Conservation (phyloP, 2,329 filamentous ascomycete species). For the Trichoderma breve region DNA sequence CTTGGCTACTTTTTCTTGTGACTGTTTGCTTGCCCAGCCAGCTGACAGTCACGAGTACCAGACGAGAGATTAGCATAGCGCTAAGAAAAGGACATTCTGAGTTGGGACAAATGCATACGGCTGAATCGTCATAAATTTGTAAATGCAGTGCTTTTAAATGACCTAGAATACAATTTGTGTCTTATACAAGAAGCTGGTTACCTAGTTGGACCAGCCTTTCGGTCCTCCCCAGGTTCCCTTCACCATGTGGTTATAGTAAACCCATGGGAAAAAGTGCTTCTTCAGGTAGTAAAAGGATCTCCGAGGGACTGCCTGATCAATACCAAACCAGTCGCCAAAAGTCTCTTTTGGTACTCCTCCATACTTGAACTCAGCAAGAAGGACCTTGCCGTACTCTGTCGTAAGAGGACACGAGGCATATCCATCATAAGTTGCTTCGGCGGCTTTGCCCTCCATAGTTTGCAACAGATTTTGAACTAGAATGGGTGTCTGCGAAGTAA, state of each 20-base stretch:
- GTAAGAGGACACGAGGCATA: constrained; percentile 56
- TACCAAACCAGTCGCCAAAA: constrained; percentile 51
- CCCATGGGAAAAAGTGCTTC: constrained; percentile 67
- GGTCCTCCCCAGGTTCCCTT: constrained; percentile 63
- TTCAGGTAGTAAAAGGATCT: constrained; percentile 61
- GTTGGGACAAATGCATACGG: background rate
- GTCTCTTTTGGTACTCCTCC: constrained; percentile 62
- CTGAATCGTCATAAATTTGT: background rate
- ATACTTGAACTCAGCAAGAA: constrained; percentile 66
- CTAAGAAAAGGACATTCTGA: background rate
- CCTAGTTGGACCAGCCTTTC: constrained; percentile 45
- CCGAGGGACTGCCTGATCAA: constrained; percentile 57
- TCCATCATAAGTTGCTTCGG: constrained; percentile 48
- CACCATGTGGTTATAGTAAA: constrained; percentile 59
- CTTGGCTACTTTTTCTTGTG: background rate
- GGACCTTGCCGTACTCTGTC: constrained; percentile 60
- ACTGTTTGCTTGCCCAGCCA: accelerated
- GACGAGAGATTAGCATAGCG: background rate
- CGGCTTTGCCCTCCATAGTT: constrained; percentile 44
- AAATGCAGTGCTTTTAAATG: background rate
- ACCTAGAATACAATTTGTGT: background rate
- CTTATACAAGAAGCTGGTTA: background rate
- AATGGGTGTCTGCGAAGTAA: constrained; percentile 51
- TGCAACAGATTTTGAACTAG: constrained; percentile 49
- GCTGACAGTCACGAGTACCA: background rate